Percentiles rank a stretch among this genome's conserved stretches.
Evolutionary conservation across 352 stramenopile species (phyloP).

Genomic region (Phytopythium aichiense): DNA sequence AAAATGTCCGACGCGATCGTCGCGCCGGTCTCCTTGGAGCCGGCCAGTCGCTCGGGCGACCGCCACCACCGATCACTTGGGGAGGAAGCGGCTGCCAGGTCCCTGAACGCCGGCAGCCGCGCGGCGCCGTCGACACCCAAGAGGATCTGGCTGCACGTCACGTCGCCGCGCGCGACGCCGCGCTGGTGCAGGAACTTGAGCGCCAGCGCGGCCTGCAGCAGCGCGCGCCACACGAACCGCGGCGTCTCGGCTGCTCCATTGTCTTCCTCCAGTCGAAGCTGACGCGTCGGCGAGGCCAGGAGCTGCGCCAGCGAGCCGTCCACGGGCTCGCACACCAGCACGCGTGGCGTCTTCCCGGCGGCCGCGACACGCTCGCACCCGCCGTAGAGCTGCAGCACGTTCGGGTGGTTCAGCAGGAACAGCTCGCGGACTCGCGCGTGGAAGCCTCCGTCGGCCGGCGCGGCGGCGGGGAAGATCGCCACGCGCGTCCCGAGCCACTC

Average conservation of each 20-base stretch:
- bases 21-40: neutral
- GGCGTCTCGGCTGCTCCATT: neutral
- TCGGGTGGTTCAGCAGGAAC: constrained; percentile 22
- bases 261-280: neutral
- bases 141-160: constrained; percentile 24
- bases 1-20: constrained; percentile 9
- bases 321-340: constrained; percentile 19
- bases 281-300: neutral
- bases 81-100: constrained; percentile 6
- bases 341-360: constrained; percentile 6
- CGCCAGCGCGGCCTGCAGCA: constrained; percentile 19
- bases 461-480: neutral
- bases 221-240: constrained; percentile 10
- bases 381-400: constrained; percentile 26
- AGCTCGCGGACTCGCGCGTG: constrained; percentile 20
- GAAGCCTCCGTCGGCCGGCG: constrained; percentile 2
- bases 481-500: constrained; percentile 6
- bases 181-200: constrained; percentile 18
- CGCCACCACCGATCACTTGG: neutral
- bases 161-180: constrained; percentile 13
- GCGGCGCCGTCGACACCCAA: constrained; percentile 9
- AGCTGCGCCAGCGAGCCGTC: constrained; percentile 4
- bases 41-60: constrained; percentile 2
- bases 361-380: constrained; percentile 5
- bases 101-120: constrained; percentile 14